These are phyloP conservation scores for Rhodofomes roseus DNA, from an alignment of 1,284 basidiomycete genomes.

Conservation along the genomic window DNA sequence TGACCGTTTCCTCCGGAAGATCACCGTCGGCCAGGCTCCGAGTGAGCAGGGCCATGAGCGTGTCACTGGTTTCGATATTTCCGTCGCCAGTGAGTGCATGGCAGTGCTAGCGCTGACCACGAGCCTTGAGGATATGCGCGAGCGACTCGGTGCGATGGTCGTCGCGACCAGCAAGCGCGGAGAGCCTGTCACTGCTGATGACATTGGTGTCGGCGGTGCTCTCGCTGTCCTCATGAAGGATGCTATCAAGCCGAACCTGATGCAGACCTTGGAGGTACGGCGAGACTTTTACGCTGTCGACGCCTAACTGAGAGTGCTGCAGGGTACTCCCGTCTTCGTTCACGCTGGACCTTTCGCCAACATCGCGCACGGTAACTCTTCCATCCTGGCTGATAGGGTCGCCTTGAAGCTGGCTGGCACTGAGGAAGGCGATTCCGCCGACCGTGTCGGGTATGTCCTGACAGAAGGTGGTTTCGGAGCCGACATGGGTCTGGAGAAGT, in stretches of 20 bases:
- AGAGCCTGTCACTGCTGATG: conserved; percentile 93
- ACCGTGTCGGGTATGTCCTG: conserved; percentile 90
- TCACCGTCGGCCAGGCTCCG: conserved; percentile 86
- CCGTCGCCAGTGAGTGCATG: conserved; percentile 98
- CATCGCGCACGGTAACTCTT: conserved; percentile 99
- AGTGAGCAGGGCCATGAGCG: conserved; percentile 92
- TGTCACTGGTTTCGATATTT: conserved; percentile 93
- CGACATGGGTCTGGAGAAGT: conserved; percentile 99
- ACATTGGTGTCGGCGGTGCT: conserved; percentile 94
- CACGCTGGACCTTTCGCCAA: conserved; percentile 99
- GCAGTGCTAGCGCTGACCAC: conserved; percentile 93
- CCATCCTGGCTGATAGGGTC: conserved; percentile 94
- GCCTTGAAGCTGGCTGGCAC: conserved; percentile 96
- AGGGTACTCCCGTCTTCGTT: conserved; percentile 98
- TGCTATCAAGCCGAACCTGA: conserved; percentile 98
- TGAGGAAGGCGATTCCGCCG: conserved; percentile 85
- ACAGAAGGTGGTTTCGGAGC: conserved; percentile 99
- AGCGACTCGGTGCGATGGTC: conserved; percentile 91
- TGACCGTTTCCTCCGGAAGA: conserved; percentile 94
- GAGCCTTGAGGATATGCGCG: conserved; percentile 88
- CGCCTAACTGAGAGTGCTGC: background rate
- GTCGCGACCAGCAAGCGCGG: conserved; percentile 93
- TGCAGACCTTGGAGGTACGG: conserved; percentile 90
- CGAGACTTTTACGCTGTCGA: background rate
- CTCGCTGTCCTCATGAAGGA: conserved; percentile 98